Conservation (phyloP, 352 stramenopile species). For the Phytophthora foliorum region DNA sequence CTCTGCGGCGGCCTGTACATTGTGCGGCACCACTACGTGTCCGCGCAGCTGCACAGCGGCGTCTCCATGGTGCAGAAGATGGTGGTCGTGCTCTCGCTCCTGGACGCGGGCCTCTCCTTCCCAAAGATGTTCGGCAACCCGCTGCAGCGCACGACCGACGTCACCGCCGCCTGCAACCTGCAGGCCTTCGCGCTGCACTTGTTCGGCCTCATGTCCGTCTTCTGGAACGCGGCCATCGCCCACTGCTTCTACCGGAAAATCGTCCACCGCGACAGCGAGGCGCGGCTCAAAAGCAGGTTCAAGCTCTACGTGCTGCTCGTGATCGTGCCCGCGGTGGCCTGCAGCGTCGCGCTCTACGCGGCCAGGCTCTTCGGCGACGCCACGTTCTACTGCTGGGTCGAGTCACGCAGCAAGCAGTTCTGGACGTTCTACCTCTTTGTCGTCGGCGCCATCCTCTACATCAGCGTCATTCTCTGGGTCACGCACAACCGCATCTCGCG, state of each 20-base stretch:
- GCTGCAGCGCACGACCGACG: constrained; percentile 16
- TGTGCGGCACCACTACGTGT: constrained; percentile 55
- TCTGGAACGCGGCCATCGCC: constrained; percentile 79
- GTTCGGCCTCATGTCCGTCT: constrained; percentile 66
- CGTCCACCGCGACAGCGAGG: constrained; percentile 73
- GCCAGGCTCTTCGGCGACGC: constrained; percentile 51
- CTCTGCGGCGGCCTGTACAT: constrained; percentile 60
- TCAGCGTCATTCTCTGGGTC: constrained; percentile 70
- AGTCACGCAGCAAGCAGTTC: constrained; percentile 56
- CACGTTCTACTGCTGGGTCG: constrained; percentile 86
- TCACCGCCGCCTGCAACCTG: constrained; percentile 45
- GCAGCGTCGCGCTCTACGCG: constrained; percentile 48
- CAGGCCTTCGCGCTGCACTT: constrained; percentile 68
- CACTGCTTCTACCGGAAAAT: constrained; percentile 82
- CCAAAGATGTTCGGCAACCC: constrained; percentile 65
- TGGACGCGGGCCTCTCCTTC: constrained; percentile 61
- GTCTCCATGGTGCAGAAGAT: constrained; percentile 75
- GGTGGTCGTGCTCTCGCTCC: constrained; percentile 73
- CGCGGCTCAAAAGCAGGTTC: constrained; percentile 64
- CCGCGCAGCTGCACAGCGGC: constrained; percentile 34
- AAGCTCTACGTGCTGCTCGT: constrained; percentile 66
- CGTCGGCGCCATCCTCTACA: constrained; percentile 67
- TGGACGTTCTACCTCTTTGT: constrained; percentile 77
- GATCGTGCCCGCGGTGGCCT: constrained; percentile 50
- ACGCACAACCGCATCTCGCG: constrained; percentile 68